Evolutionary conservation across 176 grass and related monocot species (phyloP).

Genomic region (Pontederia crassipes): DNA sequence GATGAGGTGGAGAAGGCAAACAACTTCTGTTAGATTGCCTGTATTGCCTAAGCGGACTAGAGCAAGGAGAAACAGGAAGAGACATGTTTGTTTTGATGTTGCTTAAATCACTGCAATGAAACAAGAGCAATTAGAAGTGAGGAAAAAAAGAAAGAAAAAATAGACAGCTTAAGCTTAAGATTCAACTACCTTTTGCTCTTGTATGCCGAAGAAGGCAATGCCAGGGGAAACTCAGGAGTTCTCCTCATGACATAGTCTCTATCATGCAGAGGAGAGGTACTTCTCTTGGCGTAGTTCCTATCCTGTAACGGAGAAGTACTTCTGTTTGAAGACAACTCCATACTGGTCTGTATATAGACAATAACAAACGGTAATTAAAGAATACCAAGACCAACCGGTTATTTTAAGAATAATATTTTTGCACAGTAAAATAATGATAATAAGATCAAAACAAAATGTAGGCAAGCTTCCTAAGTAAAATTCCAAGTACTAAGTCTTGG

Average conservation of each 20-base stretch:
- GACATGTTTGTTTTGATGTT: slow-evolving; percentile 60
- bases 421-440: too few species aligned
- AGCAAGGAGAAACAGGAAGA: slow-evolving; percentile 75
- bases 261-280: slow-evolving; percentile 60
- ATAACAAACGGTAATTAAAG: slow-evolving; percentile 8
- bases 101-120: slow-evolving; percentile 31
- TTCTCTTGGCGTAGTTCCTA: slow-evolving; percentile 41
- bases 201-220: slow-evolving; percentile 31
- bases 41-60: slow-evolving; percentile 62
- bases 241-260: slow-evolving; percentile 29
- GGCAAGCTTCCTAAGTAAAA: too few species aligned
- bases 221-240: slow-evolving; percentile 24
- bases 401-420: too few species aligned
- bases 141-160: not conserved
- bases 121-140: not conserved
- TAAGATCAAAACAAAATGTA: too few species aligned
- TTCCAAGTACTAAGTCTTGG: too few species aligned
- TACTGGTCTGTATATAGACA: slow-evolving; percentile 34
- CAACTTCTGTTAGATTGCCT: slow-evolving; percentile 68
- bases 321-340: slow-evolving; percentile 39
- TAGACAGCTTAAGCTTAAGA: not conserved
- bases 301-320: slow-evolving; percentile 69
- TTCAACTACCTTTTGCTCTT: slow-evolving; percentile 37
- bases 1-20: slow-evolving; percentile 79
- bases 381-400: not conserved